phyloP scores from a whole-genome alignment of 192 early-diverging fungal genomes.

The Pilobolus umbonatus region DNA sequence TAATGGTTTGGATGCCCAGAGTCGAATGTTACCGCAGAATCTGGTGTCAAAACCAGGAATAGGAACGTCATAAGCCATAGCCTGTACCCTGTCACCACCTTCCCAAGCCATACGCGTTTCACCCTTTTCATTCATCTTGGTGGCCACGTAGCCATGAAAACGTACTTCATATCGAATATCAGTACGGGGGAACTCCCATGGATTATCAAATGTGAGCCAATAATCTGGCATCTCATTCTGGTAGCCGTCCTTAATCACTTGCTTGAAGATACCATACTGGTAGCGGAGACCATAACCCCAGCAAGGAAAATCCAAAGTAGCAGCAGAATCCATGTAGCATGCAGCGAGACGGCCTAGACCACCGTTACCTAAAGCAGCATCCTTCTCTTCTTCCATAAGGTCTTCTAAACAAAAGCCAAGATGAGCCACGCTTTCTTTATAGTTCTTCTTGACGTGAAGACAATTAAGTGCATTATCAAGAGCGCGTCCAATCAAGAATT shows the following conservation, averaged over 20 bases:
- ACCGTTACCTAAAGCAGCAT: slow-evolving; percentile 96
- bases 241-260: slow-evolving; percentile 91
- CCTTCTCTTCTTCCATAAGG: slow-evolving; percentile 87
- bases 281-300: slow-evolving; percentile 98
- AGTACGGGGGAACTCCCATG: slow-evolving; percentile 93
- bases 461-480: slow-evolving; percentile 95
- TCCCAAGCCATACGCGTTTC: slow-evolving; percentile 74
- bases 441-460: slow-evolving; percentile 74
- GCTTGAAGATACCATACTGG: slow-evolving; percentile 98
- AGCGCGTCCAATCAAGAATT: slow-evolving; percentile 95
- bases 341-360: slow-evolving; percentile 95
- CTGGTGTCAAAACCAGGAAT: slow-evolving; percentile 92
- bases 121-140: slow-evolving; percentile 60
- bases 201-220: slow-evolving; percentile 95
- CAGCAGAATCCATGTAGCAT: slow-evolving; percentile 96
- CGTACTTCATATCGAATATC: slow-evolving; percentile 86
- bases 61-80: slow-evolving; percentile 94
- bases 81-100: slow-evolving; percentile 79
- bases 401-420: slow-evolving; percentile 94
- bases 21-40: slow-evolving; percentile 94
- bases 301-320: slow-evolving; percentile 88
- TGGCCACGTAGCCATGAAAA: slow-evolving; percentile 86
- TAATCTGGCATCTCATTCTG: slow-evolving; percentile 96
- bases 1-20: slow-evolving; percentile 94
- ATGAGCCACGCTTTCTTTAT: slow-evolving; percentile 53